Evolutionary conservation across 225 moss, liverwort and hornwort species (phyloP).

Genomic region (Thuidium tamariscinum): DNA sequence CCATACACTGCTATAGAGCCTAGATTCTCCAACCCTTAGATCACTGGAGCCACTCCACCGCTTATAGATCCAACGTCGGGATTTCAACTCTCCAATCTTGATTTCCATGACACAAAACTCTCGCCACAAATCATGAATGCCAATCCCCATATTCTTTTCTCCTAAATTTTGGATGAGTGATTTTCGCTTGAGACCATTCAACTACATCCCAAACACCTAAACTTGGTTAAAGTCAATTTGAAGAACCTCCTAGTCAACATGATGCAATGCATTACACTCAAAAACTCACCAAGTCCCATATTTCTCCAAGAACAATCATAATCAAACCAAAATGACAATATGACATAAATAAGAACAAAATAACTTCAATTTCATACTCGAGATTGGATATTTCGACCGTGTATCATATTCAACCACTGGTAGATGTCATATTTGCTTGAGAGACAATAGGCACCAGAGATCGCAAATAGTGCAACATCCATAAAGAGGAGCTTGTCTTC

Average conservation of each 20-base stretch:
- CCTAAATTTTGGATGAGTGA: rapidly evolving
- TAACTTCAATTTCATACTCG: rapidly evolving
- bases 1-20: rapidly evolving
- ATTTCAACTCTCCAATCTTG: not conserved
- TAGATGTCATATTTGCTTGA: rapidly evolving
- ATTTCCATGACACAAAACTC: not conserved
- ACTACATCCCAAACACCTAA: not conserved
- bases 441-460: rapidly evolving
- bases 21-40: not conserved
- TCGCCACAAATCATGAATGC: not conserved
- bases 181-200: not conserved
- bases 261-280: rapidly evolving
- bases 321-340: not conserved
- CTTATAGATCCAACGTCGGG: not conserved
- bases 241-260: rapidly evolving
- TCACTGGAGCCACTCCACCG: rapidly evolving
- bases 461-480: not conserved
- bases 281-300: rapidly evolving
- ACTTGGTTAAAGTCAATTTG: rapidly evolving
- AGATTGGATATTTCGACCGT: not conserved
- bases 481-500: not conserved
- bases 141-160: rapidly evolving
- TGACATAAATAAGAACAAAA: rapidly evolving
- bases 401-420: not conserved
- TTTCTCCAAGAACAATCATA: rapidly evolving